Conservation (phyloP, 2,329 filamentous ascomycete species). For the Diplocarpon mali region DNA sequence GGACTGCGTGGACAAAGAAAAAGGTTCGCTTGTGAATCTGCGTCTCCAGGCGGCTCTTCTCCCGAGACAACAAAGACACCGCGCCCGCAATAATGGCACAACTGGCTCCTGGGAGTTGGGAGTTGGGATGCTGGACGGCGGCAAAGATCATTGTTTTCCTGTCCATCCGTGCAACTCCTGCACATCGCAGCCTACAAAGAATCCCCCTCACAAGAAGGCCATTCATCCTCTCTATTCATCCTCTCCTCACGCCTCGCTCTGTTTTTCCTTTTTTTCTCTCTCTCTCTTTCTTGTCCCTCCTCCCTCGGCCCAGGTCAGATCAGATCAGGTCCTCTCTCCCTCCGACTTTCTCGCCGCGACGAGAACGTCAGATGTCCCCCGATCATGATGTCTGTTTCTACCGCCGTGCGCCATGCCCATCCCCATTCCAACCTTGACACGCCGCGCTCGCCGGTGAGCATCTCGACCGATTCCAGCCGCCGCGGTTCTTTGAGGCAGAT, state of each 20-base stretch:
- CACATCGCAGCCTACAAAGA: slow-evolving; percentile 25
- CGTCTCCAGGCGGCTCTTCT: slow-evolving; percentile 22
- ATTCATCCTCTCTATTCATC: slow-evolving; percentile 16
- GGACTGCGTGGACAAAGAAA: slow-evolving; percentile 23
- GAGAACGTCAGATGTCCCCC: slow-evolving; percentile 6
- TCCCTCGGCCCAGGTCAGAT: no score
- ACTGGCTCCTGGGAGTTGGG: slow-evolving; percentile 16
- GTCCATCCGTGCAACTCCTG: slow-evolving; percentile 18
- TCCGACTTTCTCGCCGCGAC: slow-evolving; percentile 5
- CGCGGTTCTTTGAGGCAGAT: slow-evolving; percentile 18
- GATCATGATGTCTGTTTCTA: slow-evolving; percentile 19
- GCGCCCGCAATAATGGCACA: slow-evolving; percentile 23
- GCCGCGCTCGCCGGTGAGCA: slow-evolving; percentile 21
- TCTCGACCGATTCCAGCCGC: slow-evolving; percentile 23
- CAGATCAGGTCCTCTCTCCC: slow-evolving; percentile 8
- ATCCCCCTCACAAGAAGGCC: slow-evolving; percentile 23
- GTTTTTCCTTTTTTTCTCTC: not conserved
- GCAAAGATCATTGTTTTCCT: slow-evolving; percentile 26
- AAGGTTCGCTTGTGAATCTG: slow-evolving; percentile 18
- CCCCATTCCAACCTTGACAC: slow-evolving; percentile 9
- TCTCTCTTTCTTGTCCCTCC: slow-evolving; percentile 13
- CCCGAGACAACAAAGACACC: slow-evolving; percentile 28
- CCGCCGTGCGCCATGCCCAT: slow-evolving; percentile 6
- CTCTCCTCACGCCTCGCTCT: slow-evolving; percentile 7
- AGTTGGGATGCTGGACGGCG: slow-evolving; percentile 16